Evolutionary conservation across 768 basidiomycete species (phyloP).

Genomic region (Hydnum rufescens): DNA sequence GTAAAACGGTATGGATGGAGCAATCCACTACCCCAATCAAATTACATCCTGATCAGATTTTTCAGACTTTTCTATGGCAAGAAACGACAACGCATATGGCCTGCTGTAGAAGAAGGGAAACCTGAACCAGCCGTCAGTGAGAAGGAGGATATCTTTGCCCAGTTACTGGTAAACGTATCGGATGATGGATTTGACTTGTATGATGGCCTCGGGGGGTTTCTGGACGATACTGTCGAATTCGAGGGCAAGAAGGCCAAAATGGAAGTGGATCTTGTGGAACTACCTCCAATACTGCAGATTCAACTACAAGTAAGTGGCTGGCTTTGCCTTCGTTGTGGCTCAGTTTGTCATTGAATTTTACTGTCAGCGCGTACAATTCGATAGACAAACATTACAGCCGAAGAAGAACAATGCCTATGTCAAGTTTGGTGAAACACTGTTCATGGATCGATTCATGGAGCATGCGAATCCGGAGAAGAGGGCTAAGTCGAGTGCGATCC

Average conservation of each 20-base stretch:
- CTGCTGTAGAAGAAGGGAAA: slow-evolving; percentile 18
- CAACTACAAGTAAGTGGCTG: slow-evolving; percentile 65
- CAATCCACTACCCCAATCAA: background rate
- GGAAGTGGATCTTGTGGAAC: slow-evolving; percentile 67
- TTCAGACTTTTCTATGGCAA: slow-evolving; percentile 74
- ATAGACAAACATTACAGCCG: slow-evolving; percentile 73
- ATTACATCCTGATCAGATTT: background rate
- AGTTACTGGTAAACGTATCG: slow-evolving; percentile 81
- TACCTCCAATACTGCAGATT: slow-evolving; percentile 82
- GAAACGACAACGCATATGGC: slow-evolving; percentile 40
- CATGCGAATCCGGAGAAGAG: slow-evolving; percentile 52
- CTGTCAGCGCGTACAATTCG: slow-evolving; percentile 74
- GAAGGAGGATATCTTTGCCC: slow-evolving; percentile 84
- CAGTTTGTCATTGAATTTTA: slow-evolving; percentile 5
- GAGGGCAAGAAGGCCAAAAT: slow-evolving; percentile 73
- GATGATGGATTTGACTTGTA: slow-evolving; percentile 83
- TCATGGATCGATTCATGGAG: slow-evolving; percentile 83
- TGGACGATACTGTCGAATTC: slow-evolving; percentile 74
- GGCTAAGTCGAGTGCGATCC: slow-evolving; percentile 46
- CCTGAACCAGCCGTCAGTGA: slow-evolving; percentile 46
- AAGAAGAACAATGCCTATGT: slow-evolving; percentile 96
- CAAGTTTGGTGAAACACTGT: slow-evolving; percentile 68
- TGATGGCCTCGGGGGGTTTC: slow-evolving; percentile 81
- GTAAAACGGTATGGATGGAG: slow-evolving; percentile 13
- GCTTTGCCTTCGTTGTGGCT: background rate